Evolutionary conservation across 768 basidiomycete species (phyloP).

Genomic region (Calocera cornea): DNA sequence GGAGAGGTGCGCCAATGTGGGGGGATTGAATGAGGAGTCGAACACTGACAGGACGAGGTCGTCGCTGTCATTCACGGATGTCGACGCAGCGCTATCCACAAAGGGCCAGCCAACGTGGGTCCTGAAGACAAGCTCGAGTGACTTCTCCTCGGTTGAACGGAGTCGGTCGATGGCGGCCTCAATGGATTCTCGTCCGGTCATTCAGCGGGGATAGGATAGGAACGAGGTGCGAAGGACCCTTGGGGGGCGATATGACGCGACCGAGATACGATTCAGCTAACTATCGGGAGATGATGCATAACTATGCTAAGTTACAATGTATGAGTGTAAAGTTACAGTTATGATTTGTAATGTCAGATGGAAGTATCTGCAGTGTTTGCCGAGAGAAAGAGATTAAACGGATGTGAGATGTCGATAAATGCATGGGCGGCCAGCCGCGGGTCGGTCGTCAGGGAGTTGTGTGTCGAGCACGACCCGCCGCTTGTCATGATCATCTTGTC

Average conservation of each 20-base stretch:
- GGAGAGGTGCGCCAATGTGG: slow-evolving; percentile 70
- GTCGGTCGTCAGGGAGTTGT: no score
- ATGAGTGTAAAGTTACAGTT: no score
- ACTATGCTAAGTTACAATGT: no score
- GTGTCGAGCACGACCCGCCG: no score
- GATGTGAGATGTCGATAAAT: no score
- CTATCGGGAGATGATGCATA: no score
- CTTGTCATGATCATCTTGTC: no score
- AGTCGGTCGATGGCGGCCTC: neutral
- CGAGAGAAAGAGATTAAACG: no score
- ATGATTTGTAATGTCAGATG: no score
- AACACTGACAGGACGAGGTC: slow-evolving; percentile 52
- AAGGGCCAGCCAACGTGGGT: neutral
- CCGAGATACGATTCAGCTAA: neutral
- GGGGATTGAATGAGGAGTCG: slow-evolving; percentile 90
- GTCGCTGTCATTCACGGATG: neutral
- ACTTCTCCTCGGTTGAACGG: neutral
- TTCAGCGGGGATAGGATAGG: neutral
- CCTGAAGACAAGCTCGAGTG: neutral
- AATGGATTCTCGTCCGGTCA: neutral
- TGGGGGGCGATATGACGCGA: neutral
- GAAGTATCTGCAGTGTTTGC: no score
- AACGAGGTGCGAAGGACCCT: neutral
- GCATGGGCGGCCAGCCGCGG: no score
- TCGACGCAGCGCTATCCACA: neutral